These are phyloP conservation scores for Kurtzmaniella natalensis DNA, from an alignment of 1,139 yeast genomes.

Conservation along the genomic window DNA sequence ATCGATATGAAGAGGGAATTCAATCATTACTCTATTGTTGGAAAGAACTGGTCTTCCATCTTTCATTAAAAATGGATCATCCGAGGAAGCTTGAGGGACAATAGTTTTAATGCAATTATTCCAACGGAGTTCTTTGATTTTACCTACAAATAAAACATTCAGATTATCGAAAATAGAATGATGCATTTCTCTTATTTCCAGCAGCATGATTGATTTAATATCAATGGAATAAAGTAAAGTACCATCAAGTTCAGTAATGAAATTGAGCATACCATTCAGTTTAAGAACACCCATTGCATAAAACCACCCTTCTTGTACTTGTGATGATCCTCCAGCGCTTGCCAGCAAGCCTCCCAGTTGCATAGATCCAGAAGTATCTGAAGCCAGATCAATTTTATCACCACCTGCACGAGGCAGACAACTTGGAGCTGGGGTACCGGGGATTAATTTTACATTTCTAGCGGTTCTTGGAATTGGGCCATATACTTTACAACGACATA, in stretches of 20 bases:
- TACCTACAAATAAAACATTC: constrained; percentile 57
- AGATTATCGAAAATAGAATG: constrained; percentile 60
- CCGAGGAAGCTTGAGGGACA: constrained; percentile 20
- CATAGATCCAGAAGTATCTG: constrained; percentile 7
- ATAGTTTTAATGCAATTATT: constrained; percentile 33
- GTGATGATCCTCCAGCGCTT: constrained; percentile 5
- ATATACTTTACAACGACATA: constrained; percentile 60
- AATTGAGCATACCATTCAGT: constrained; percentile 60
- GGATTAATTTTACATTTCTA: constrained; percentile 36
- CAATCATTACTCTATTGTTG: constrained; percentile 47
- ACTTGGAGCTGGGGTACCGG: constrained; percentile 46
- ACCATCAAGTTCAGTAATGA: constrained; percentile 65
- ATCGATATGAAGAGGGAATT: constrained; percentile 67
- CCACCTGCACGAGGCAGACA: constrained; percentile 25
- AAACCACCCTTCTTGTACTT: constrained; percentile 62
- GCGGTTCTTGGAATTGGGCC: constrained; percentile 53
- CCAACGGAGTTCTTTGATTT: constrained; percentile 48
- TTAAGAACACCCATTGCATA: constrained; percentile 69
- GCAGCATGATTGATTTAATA: constrained; percentile 49
- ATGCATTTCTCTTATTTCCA: constrained; percentile 67
- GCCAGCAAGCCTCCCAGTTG: constrained; percentile 1
- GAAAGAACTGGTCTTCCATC: constrained; percentile 33
- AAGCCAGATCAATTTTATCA: constrained; percentile 2
- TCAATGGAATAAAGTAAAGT: constrained; percentile 60
- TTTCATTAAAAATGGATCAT: constrained; percentile 22